phyloP scores from a whole-genome alignment of 768 basidiomycete species.

The Pleurotus salmoneostramineus region DNA sequence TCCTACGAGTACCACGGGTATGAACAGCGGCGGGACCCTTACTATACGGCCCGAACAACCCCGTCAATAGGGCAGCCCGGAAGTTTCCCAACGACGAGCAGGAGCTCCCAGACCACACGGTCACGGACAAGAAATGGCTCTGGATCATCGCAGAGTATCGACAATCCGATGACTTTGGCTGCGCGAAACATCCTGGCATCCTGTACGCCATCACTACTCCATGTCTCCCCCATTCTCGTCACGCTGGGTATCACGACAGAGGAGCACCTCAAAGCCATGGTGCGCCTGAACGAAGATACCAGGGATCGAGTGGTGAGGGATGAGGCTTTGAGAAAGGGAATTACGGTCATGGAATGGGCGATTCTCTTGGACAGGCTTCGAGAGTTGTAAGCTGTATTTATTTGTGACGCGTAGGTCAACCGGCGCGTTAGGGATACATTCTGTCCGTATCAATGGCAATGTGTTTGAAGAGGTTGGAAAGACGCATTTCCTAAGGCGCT shows the following conservation, averaged over 20 bases:
- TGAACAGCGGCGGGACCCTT: neutral
- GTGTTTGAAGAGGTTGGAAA: too few relatives aligned
- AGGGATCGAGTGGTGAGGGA: slow-evolving; percentile 68
- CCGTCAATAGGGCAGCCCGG: neutral
- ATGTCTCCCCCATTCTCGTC: slow-evolving; percentile 54
- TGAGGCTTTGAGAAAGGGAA: slow-evolving; percentile 61
- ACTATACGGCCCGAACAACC: neutral
- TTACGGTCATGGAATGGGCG: slow-evolving; percentile 78
- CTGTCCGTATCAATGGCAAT: too few relatives aligned
- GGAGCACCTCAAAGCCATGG: slow-evolving; percentile 63
- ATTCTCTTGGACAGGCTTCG: slow-evolving; percentile 64
- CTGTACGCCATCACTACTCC: slow-evolving; percentile 62
- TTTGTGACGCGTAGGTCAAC: too few relatives aligned
- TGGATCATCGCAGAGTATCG: neutral
- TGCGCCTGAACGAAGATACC: slow-evolving; percentile 58
- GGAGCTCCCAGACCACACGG: neutral
- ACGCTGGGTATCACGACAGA: slow-evolving; percentile 55
- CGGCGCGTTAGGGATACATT: too few relatives aligned
- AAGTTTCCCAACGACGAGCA: neutral
- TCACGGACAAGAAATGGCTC: neutral
- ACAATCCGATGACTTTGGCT: neutral
- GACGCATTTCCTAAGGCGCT: too few relatives aligned
- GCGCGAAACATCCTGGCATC: slow-evolving; percentile 41
- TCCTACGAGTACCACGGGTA: neutral
- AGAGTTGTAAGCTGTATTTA: neutral